Base-by-base conservation (phyloP, 148 eudicot genomes). In the Amaranthus hypochondriacus region DNA sequence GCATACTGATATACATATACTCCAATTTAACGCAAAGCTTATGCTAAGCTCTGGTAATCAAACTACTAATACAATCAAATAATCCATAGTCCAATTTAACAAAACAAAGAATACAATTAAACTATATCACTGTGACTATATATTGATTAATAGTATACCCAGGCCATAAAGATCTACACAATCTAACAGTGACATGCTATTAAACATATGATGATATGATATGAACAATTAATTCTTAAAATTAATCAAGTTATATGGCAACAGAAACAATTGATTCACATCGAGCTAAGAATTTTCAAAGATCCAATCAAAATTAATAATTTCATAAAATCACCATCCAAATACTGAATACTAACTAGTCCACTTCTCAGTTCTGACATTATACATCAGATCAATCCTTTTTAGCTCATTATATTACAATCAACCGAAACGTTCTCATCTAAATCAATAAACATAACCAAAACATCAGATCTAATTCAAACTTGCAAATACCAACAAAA, bases 391-490 rank as follows among this genome's bases (percentile, higher is more conserved):
- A 66, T 47, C 15, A 53, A 66, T 48, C 2, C 8, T 66, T 0
- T 6, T 66, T 9, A 60, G 42, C 50, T 64, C 50, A 62, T 21
- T 59, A 2, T 4, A 64, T 14, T n/a, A 62, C 44, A 44, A 43
- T 39, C 47, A 46, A 46, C 48, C 4, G 7, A 47, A 66, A 10
- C 4, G 39, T 5, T 58, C 3, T 2, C 3, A 48, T 49, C 42
- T 28, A 5, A 48, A 47, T 8, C 13, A 67, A 12, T 7, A 5
- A 50, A 43, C 50, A 15, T 9, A 46, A 52, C n/a, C 11, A n/a
- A 39, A 6, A 69, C 15, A 52, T 66, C 51, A 73, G 77, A 78
- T 78, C 76, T 73, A 57, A 7, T 14, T 74, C 55, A 49, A 18
- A 9, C 43, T 28, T 11, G 63, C 43, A 60, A 59, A 59, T 59